phyloP scores from a whole-genome alignment of 2,329 filamentous ascomycete species.

The Xylariaceae sp. region DNA sequence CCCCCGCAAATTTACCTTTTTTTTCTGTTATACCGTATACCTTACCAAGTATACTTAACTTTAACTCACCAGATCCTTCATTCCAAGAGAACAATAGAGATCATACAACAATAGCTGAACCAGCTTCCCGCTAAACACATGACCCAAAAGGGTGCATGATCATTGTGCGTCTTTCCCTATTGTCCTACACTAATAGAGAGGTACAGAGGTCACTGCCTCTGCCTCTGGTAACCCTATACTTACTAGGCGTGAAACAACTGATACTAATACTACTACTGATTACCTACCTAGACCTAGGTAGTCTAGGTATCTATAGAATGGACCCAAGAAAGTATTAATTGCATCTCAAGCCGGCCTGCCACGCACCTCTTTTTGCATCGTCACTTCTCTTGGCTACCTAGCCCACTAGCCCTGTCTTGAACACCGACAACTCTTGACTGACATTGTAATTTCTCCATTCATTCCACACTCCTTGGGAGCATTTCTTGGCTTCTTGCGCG shows the following conservation, averaged over 20 bases:
- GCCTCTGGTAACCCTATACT: too few species aligned
- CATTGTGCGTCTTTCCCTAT: too few species aligned
- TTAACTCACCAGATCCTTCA: not conserved
- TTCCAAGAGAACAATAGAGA: not conserved
- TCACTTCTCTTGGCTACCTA: constrained; percentile 14
- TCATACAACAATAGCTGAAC: too few species aligned
- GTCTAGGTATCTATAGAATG: too few species aligned
- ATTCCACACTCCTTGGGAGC: not conserved
- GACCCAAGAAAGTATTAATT: constrained; percentile 21
- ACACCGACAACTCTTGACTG: not conserved
- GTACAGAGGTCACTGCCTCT: too few species aligned
- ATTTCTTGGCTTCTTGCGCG: not conserved
- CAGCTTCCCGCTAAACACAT: too few species aligned
- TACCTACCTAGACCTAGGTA: not conserved
- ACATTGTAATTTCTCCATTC: not conserved
- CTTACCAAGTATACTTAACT: too few species aligned
- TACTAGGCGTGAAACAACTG: not conserved
- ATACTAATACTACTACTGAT: not conserved
- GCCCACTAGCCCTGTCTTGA: constrained; percentile 7
- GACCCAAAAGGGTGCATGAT: too few species aligned
- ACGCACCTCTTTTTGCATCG: constrained; percentile 21
- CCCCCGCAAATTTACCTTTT: constrained; percentile 14
- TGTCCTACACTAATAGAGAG: too few species aligned
- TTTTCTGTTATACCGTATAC: too few species aligned
- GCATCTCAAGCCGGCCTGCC: constrained; percentile 23